Percentiles rank a stretch among this genome's conserved stretches.
Evolutionary conservation across 176 grass and related monocot genomes (phyloP).

Genomic region (Chrysopogon serrulatus): DNA sequence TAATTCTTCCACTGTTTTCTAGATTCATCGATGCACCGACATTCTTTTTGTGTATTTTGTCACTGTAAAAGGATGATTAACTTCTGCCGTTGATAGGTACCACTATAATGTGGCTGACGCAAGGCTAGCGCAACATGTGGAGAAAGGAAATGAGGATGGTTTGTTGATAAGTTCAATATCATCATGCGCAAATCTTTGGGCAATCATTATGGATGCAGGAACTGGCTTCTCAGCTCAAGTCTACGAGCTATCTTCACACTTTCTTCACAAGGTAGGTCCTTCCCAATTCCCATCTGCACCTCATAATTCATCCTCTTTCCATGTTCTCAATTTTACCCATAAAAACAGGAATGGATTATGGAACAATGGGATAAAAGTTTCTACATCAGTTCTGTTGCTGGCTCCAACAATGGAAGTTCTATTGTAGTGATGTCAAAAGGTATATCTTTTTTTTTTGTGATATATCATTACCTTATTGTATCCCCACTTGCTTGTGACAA

Average conservation of each 20-base stretch:
- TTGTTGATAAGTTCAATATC: constrained; percentile 76
- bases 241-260: constrained; percentile 54
- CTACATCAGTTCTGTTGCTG: constrained; percentile 73
- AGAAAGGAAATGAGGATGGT: constrained; percentile 76
- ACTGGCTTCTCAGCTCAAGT: constrained; percentile 70
- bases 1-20: not conserved
- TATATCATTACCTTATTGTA: not conserved
- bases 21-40: not conserved
- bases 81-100: constrained; percentile 43
- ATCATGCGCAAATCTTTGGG: constrained; percentile 70
- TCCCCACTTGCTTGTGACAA: not conserved
- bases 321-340: not conserved
- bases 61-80: constrained; percentile 21
- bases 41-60: not conserved
- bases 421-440: constrained; percentile 81
- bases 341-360: constrained; percentile 71
- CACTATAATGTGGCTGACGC: constrained; percentile 65
- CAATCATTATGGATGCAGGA: constrained; percentile 81
- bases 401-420: constrained; percentile 57
- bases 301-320: not conserved
- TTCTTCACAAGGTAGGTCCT: constrained; percentile 47
- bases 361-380: constrained; percentile 75
- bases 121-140: constrained; percentile 61
- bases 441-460: not conserved
- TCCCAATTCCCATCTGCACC: not conserved